A percentile compares a stretch with the other conserved stretches of the same genome.
Evolutionary conservation across 805 yeast species (phyloP).

Genomic region (Schwanniomyces occidentalis): DNA sequence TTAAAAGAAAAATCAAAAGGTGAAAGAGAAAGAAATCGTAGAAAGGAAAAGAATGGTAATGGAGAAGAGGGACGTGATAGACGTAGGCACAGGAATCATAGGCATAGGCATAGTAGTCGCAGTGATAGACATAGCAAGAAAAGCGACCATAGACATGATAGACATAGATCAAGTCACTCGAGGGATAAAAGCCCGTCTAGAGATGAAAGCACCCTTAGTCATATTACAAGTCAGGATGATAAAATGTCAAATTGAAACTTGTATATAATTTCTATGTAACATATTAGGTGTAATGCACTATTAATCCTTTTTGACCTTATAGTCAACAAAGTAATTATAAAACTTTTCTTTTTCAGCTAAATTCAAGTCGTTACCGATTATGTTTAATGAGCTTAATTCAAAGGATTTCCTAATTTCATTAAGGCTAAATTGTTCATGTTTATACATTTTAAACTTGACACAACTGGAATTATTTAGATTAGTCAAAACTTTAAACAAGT

Average conservation of each 20-base stretch:
- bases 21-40: conserved; percentile 3
- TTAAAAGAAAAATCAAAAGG: conserved; percentile 4
- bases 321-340: conserved; percentile 19
- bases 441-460: conserved; percentile 30
- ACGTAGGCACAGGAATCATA: conserved; percentile 1
- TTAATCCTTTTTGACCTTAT: conserved; percentile 3
- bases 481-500: conserved; percentile 23
- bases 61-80: too few relatives aligned
- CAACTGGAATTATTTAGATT: conserved; percentile 18
- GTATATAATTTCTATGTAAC: too few relatives aligned
- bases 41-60: conserved; percentile 1
- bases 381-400: conserved; percentile 32
- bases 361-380: conserved; percentile 28
- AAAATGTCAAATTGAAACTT: too few relatives aligned
- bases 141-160: conserved; percentile 5
- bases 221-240: background rate
- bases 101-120: background rate
- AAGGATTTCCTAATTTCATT: conserved; percentile 23
- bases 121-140: conserved; percentile 5
- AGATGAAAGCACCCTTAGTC: too few relatives aligned
- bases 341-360: conserved; percentile 31
- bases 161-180: too few relatives aligned
- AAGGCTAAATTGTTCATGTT: conserved; percentile 17
- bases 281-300: too few relatives aligned
- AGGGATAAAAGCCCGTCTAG: too few relatives aligned